These are phyloP conservation scores for Hortiboletus flavorubellus DNA, from an alignment of 768 basidiomycete genomes.

Conservation along the genomic window DNA sequence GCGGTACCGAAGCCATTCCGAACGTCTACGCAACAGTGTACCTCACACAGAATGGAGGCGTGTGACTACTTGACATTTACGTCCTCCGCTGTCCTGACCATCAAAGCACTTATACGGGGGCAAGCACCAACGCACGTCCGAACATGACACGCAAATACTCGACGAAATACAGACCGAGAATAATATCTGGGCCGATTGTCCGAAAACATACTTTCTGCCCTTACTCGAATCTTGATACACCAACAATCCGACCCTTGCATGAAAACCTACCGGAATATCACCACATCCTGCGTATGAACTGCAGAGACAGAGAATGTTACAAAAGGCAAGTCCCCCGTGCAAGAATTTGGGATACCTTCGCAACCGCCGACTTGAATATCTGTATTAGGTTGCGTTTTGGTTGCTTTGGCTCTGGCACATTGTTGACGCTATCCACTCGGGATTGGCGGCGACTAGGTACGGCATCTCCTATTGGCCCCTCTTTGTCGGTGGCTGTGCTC, in stretches of 20 bases:
- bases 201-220: background rate
- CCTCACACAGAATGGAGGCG: conserved; percentile 9
- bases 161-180: conserved; percentile 18
- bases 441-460: conserved; percentile 6
- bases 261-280: conserved; percentile 6
- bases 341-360: conserved; percentile 21
- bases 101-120: conserved; percentile 9
- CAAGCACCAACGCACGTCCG: conserved; percentile 6
- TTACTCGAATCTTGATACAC: conserved; percentile 1
- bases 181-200: conserved; percentile 10
- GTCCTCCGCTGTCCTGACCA: conserved; percentile 1
- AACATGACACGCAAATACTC: conserved; percentile 23
- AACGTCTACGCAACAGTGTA: conserved; percentile 1
- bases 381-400: conserved; percentile 15
- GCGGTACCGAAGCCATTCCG: conserved; percentile 15
- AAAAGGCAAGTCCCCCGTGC: conserved; percentile 15
- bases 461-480: background rate
- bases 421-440: background rate
- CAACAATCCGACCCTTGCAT: background rate
- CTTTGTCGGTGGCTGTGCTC: conserved; percentile 8
- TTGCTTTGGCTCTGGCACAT: conserved; percentile 9
- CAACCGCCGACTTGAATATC: conserved; percentile 18
- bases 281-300: conserved; percentile 25
- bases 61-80: conserved; percentile 6
- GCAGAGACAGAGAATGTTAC: conserved; percentile 12